Base-by-base conservation (phyloP, 106 monocot genomes). In the Alisma plantagoaquatica region DNA sequence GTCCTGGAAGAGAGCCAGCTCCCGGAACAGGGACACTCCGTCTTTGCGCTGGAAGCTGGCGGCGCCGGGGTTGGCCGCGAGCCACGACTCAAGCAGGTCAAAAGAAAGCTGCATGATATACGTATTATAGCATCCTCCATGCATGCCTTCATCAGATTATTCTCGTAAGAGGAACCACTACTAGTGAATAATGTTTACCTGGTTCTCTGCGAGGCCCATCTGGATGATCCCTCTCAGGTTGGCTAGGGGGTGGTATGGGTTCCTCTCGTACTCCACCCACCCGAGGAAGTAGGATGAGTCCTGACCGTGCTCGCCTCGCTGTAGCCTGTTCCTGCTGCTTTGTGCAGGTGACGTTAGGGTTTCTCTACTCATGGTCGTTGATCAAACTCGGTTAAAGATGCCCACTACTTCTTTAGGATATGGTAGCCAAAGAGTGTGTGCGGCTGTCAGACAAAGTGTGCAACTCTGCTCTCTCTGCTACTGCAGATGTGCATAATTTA, bases 141-240 rank as follows among this genome's bases (percentile, higher is more conserved):
- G n/a, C n/a, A n/a, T n/a, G n/a, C n/a, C n/a, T n/a, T n/a, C n/a
- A n/a, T n/a, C n/a, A n/a, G n/a, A n/a, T n/a, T n/a, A n/a, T n/a
- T n/a, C n/a, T n/a, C n/a, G 16, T 0, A 51, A 23, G 24, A 22
- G 10, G 46, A 18, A 10, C 46, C 10, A 46, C 46, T 4, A 19
- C 46, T 4, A 19, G 19, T 46, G 46, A 7, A 46, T 46, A 17
- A 4, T 4, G 46, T 6, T 4, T 46, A 82, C 87, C 80, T 91
- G 90, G 60, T 91, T 91, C 63, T 91, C 90, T n/a, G 90, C 90
- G 10, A 91, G 90, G 6, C 90, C 90, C 84, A 91, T 77, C 49
- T 84, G 90, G 19, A 91, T 84, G 54, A 84, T 81, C n/a, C 90
- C 90, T 24, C 14, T 27, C 2, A 80, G 80, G 23, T 84, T 91